Evolutionary conservation across 1,284 basidiomycete genomes (phyloP).

Genomic region (Acaromyces ingoldii): DNA sequence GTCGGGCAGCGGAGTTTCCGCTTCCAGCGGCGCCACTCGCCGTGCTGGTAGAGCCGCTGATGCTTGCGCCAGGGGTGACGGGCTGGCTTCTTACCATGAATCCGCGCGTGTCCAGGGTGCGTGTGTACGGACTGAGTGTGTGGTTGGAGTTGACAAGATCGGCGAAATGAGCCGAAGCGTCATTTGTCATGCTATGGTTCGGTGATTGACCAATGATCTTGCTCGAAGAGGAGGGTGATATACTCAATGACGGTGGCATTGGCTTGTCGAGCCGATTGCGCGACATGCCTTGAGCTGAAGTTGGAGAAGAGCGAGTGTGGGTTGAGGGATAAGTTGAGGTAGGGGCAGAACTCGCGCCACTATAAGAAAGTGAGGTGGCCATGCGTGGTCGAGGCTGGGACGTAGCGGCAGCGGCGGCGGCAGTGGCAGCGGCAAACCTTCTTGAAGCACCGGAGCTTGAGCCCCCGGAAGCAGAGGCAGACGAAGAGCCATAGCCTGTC

Average conservation of each 20-base stretch:
- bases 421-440: not conserved
- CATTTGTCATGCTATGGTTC: constrained; percentile 14
- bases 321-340: constrained; percentile 8
- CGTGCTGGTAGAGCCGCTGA: not conserved
- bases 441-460: not conserved
- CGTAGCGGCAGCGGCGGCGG: not conserved
- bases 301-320: not conserved
- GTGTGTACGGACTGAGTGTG: constrained; percentile 43
- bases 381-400: not conserved
- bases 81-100: constrained; percentile 43
- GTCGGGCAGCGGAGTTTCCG: not conserved
- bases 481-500: constrained; percentile 4
- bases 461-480: not conserved
- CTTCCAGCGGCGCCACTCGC: too few relatives aligned
- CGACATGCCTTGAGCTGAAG: too few relatives aligned
- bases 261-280: too few relatives aligned
- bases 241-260: too few relatives aligned
- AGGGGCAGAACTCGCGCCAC: constrained; percentile 6
- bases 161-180: constrained; percentile 36
- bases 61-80: constrained; percentile 17
- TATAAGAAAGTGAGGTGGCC: not conserved
- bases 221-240: too few relatives aligned
- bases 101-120: constrained; percentile 31
- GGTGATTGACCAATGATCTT: too few relatives aligned
- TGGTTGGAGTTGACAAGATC: constrained; percentile 44